phyloP scores from a whole-genome alignment of 2,329 filamentous ascomycete genomes.

The Proliferodiscus dingleyae region DNA sequence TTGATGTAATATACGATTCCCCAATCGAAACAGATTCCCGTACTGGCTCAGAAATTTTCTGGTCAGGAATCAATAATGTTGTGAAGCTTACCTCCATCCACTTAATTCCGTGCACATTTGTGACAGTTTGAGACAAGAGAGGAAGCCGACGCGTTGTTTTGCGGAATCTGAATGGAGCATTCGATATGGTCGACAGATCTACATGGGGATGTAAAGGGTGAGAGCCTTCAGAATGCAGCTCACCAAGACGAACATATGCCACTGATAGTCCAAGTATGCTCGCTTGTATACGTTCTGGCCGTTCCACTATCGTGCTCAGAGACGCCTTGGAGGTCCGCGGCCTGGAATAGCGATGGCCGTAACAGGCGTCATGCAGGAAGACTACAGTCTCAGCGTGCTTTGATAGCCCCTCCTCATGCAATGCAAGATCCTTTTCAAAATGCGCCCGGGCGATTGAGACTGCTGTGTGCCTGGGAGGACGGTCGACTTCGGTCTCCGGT shows the following conservation, averaged over 20 bases:
- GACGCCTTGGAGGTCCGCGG: conserved; percentile 68
- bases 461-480: conserved; percentile 42
- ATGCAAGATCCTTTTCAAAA: conserved; percentile 30
- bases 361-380: conserved; percentile 87
- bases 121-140: conserved; percentile 71
- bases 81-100: conserved; percentile 68
- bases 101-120: conserved; percentile 81
- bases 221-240: conserved; percentile 66
- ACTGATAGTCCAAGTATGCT: conserved; percentile 75
- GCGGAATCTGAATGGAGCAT: conserved; percentile 75
- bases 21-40: no score
- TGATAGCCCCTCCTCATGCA: conserved; percentile 21
- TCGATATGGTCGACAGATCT: conserved; percentile 46
- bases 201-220: conserved; percentile 62
- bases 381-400: conserved; percentile 63
- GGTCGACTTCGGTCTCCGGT: conserved; percentile 28
- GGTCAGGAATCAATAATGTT: background rate
- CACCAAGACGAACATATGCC: conserved; percentile 87
- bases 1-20: no score
- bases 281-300: conserved; percentile 85
- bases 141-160: conserved; percentile 71
- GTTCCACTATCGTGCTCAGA: conserved; percentile 81
- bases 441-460: conserved; percentile 36
- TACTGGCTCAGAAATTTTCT: background rate
- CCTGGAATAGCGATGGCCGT: conserved; percentile 86